Conservation (phyloP, 202 grass and related monocot species). For the Bolboschoenoplectus hybrid region DNA sequence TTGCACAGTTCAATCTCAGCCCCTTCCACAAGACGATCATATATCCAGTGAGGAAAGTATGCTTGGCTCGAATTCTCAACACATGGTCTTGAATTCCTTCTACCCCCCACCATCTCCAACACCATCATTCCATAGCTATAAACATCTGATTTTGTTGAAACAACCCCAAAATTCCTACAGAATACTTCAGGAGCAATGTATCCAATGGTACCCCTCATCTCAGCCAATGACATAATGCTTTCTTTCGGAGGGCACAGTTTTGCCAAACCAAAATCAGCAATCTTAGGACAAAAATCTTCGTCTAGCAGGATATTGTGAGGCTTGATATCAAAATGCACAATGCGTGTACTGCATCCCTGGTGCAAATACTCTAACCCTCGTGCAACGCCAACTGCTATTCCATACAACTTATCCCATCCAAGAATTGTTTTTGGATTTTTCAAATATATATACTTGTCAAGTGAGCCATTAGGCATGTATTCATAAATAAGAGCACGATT, state of each 20-base stretch:
- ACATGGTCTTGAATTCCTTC: conserved; percentile 37
- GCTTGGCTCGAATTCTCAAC: conserved; percentile 42
- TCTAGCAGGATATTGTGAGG: too few relatives aligned
- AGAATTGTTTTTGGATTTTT: conserved; percentile 42
- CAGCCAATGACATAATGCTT: conserved; percentile 54
- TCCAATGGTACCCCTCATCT: neutral
- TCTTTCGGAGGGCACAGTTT: conserved; percentile 56
- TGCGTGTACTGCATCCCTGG: conserved; percentile 52
- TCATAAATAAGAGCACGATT: conserved; percentile 37
- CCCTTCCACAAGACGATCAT: conserved; percentile 43
- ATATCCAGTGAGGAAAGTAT: conserved; percentile 69
- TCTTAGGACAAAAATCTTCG: conserved; percentile 9
- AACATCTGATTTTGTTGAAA: conserved; percentile 61
- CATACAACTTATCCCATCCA: conserved; percentile 51
- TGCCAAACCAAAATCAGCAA: conserved; percentile 71
- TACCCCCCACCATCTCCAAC: conserved; percentile 62
- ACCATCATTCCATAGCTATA: conserved; percentile 76
- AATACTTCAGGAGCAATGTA: conserved; percentile 39
- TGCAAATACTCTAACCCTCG: conserved; percentile 67
- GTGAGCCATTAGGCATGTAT: conserved; percentile 49
- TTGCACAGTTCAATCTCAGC: conserved; percentile 38
- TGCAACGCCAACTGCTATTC: conserved; percentile 57
- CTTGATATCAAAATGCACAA: conserved; percentile 50
- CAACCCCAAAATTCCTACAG: conserved; percentile 44
- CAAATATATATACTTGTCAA: conserved; percentile 61